phyloP scores from a whole-genome alignment of 371 early-diverging fungal genomes.

The Mortierella sp. region DNA sequence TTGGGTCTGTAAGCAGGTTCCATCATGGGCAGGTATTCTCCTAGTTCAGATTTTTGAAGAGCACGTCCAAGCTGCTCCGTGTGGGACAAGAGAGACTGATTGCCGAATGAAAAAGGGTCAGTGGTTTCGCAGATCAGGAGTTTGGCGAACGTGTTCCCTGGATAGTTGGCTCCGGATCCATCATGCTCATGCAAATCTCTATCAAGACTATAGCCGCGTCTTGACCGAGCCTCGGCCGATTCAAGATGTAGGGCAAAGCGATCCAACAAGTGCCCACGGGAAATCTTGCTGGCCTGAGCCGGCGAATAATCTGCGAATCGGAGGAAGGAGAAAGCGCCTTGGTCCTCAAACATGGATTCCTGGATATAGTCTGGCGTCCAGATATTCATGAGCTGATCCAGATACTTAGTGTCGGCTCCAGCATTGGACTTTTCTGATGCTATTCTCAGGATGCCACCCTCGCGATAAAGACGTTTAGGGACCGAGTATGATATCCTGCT shows the following conservation, averaged over 20 bases:
- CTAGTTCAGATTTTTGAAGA: slow-evolving; percentile 30
- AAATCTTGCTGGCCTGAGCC: slow-evolving; percentile 65
- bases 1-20: slow-evolving; percentile 57
- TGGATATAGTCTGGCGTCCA: slow-evolving; percentile 68
- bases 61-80: slow-evolving; percentile 35
- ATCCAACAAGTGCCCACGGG: slow-evolving; percentile 62
- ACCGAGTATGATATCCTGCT: slow-evolving; percentile 73
- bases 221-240: slow-evolving; percentile 52
- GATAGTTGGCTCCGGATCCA: not conserved
- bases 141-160: slow-evolving; percentile 61
- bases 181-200: slow-evolving; percentile 10
- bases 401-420: slow-evolving; percentile 63
- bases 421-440: slow-evolving; percentile 65
- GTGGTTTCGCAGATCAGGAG: slow-evolving; percentile 60
- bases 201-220: slow-evolving; percentile 56
- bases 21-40: slow-evolving; percentile 43
- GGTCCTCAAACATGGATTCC: slow-evolving; percentile 59
- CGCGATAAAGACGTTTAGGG: slow-evolving; percentile 79
- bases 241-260: slow-evolving; percentile 67
- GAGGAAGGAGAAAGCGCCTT: slow-evolving; percentile 70
- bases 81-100: slow-evolving; percentile 21
- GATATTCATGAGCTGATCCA: slow-evolving; percentile 70
- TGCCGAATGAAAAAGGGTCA: slow-evolving; percentile 44
- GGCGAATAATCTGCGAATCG: slow-evolving; percentile 73
- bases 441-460: slow-evolving; percentile 66